These are phyloP conservation scores for Hymenoscyphus scutula DNA, from an alignment of 2,329 filamentous ascomycete species.

Conservation along the genomic window DNA sequence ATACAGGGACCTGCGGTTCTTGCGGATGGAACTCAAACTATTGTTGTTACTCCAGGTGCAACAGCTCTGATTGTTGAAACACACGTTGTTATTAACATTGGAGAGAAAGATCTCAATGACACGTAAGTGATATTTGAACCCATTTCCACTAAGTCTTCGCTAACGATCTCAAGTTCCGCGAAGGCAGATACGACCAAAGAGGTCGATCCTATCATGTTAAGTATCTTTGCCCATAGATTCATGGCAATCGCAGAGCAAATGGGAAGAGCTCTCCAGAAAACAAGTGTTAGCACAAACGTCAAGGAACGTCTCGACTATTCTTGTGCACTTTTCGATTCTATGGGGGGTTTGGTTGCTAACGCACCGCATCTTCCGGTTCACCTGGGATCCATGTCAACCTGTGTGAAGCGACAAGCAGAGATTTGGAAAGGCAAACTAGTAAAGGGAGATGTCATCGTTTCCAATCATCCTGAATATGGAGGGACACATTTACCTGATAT, in stretches of 20 bases:
- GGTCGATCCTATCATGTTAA: slow-evolving; percentile 73
- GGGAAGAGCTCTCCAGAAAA: slow-evolving; percentile 76
- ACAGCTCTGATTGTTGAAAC: slow-evolving; percentile 77
- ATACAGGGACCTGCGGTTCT: slow-evolving; percentile 81
- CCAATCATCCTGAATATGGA: slow-evolving; percentile 81
- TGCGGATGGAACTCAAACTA: slow-evolving; percentile 88
- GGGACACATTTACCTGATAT: slow-evolving; percentile 84
- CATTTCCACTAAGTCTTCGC: neutral
- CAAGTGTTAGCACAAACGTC: slow-evolving; percentile 75
- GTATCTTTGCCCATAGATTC: slow-evolving; percentile 78
- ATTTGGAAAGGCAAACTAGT: slow-evolving; percentile 79
- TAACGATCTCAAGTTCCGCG: slow-evolving; percentile 14
- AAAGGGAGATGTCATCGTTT: slow-evolving; percentile 77
- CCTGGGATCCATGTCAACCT: slow-evolving; percentile 82
- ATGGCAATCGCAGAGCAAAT: slow-evolving; percentile 87
- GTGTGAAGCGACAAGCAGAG: slow-evolving; percentile 72
- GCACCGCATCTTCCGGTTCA: slow-evolving; percentile 80
- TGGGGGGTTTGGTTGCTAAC: slow-evolving; percentile 74
- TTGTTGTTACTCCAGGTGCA: slow-evolving; percentile 79
- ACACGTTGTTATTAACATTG: slow-evolving; percentile 84
- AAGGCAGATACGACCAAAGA: slow-evolving; percentile 42
- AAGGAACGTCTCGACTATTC: slow-evolving; percentile 82
- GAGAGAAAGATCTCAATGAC: slow-evolving; percentile 51
- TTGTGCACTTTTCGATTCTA: slow-evolving; percentile 75
- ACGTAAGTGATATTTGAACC: slow-evolving; percentile 31